Conservation (phyloP, 2,329 filamentous ascomycete genomes). For the Teratosphaeria gauchensis region DNA sequence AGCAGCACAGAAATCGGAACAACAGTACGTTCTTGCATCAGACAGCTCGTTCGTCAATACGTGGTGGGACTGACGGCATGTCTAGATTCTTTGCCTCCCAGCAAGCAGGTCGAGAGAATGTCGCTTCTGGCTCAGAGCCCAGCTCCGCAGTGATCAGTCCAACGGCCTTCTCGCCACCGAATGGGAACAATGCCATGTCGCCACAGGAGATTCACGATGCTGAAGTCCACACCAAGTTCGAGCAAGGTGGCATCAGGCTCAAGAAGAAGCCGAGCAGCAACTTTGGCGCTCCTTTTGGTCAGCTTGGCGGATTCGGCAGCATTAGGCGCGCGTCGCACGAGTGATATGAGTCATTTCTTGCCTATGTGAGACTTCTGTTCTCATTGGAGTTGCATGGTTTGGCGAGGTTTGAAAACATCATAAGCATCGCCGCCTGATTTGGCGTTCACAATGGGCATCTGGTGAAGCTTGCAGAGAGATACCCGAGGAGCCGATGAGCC, state of each 20-base stretch:
- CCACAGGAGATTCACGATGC: conserved; percentile 17
- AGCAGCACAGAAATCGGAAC: not conserved
- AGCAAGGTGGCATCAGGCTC: conserved; percentile 26
- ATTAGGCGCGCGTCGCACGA: conserved; percentile 9
- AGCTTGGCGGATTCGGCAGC: conserved; percentile 21
- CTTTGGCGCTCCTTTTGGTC: conserved; percentile 28
- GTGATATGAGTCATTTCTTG: not conserved
- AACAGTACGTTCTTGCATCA: conserved; percentile 1
- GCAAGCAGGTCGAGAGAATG: not conserved
- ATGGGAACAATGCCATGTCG: conserved; percentile 2
- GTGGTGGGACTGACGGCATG: conserved; percentile 2
- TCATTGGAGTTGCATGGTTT: not conserved
- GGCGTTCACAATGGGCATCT: not conserved
- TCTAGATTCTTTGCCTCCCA: not conserved
- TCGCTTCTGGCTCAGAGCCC: not conserved
- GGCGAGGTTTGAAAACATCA: not conserved
- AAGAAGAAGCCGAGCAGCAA: conserved; percentile 28
- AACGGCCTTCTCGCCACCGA: conserved; percentile 6
- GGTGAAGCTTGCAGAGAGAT: not conserved
- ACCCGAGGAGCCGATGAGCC: not conserved
- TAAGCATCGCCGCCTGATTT: not conserved
- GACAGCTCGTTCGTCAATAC: conserved; percentile 1
- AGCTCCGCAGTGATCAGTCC: conserved; percentile 12
- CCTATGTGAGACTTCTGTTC: not conserved
- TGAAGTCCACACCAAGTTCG: conserved; percentile 18